Conservation (phyloP, 176 grass and related monocot genomes). For the Chloris gayana region DNA sequence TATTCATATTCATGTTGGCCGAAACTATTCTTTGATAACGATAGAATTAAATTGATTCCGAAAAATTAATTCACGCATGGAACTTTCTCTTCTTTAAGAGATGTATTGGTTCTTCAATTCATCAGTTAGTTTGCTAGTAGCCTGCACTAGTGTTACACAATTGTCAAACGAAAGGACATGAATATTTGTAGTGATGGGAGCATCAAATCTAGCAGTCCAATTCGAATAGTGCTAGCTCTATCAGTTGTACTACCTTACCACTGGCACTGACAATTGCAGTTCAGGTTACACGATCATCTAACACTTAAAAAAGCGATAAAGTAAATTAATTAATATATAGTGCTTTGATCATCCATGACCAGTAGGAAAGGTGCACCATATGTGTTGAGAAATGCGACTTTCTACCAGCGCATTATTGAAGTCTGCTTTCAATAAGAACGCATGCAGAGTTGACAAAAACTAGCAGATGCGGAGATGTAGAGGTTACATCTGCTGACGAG, state of each 20-base stretch:
- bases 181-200: conserved; percentile 8
- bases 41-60: conserved; percentile 3
- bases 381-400: neutral
- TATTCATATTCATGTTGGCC: neutral
- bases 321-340: neutral
- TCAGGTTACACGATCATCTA: neutral
- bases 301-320: neutral
- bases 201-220: neutral
- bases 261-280: neutral
- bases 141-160: neutral
- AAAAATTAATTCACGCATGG: neutral
- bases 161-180: neutral
- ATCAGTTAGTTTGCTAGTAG: neutral
- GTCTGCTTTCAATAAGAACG: neutral
- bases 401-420: neutral
- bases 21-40: conserved; percentile 7
- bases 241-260: neutral
- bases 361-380: neutral
- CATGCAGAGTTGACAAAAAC: neutral
- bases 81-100: neutral
- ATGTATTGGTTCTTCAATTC: neutral
- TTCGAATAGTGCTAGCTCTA: neutral
- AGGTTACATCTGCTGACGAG: neutral
- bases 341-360: neutral
- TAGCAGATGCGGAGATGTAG: neutral